These are phyloP conservation scores for Pseudocercospora macadamiae DNA, from an alignment of 2,329 filamentous ascomycete species.

Conservation along the genomic window DNA sequence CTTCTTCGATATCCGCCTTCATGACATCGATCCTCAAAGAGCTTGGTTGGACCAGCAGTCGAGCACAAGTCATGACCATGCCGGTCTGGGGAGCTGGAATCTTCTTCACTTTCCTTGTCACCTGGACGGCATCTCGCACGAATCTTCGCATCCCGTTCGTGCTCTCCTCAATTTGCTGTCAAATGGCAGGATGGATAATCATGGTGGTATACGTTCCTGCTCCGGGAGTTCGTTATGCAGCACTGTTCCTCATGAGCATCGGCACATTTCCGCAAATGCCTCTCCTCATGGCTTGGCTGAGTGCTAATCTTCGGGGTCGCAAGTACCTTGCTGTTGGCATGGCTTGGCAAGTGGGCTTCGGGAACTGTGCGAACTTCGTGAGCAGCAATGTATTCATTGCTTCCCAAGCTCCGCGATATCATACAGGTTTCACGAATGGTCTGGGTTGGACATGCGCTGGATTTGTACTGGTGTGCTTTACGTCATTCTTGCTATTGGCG, in stretches of 20 bases:
- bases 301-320: slow-evolving; percentile 10
- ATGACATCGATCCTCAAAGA: slow-evolving; percentile 19
- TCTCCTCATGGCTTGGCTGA: slow-evolving; percentile 15
- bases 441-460: slow-evolving; percentile 9
- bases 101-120: slow-evolving; percentile 16
- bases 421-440: slow-evolving; percentile 10
- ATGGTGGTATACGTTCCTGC: slow-evolving; percentile 15
- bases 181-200: slow-evolving; percentile 14
- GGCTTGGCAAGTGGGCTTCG: slow-evolving; percentile 18
- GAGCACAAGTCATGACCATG: slow-evolving; percentile 20
- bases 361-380: slow-evolving; percentile 15
- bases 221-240: slow-evolving; percentile 13
- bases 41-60: slow-evolving; percentile 12
- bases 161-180: slow-evolving; percentile 12
- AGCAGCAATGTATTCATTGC: slow-evolving; percentile 17
- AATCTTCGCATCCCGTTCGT: slow-evolving; percentile 12
- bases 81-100: slow-evolving; percentile 18
- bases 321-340: slow-evolving; percentile 17
- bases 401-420: slow-evolving; percentile 11
- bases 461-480: slow-evolving; percentile 7
- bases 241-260: slow-evolving; percentile 19
- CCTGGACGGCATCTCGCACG: slow-evolving; percentile 9
- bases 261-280: slow-evolving; percentile 19
- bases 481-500: slow-evolving; percentile 1
- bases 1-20: slow-evolving; percentile 16